Percentiles rank a stretch among this genome's conserved stretches.
Evolutionary conservation across 164 flowering plant genomes (phyloP).

Genomic region (Buxus sempervirens): DNA sequence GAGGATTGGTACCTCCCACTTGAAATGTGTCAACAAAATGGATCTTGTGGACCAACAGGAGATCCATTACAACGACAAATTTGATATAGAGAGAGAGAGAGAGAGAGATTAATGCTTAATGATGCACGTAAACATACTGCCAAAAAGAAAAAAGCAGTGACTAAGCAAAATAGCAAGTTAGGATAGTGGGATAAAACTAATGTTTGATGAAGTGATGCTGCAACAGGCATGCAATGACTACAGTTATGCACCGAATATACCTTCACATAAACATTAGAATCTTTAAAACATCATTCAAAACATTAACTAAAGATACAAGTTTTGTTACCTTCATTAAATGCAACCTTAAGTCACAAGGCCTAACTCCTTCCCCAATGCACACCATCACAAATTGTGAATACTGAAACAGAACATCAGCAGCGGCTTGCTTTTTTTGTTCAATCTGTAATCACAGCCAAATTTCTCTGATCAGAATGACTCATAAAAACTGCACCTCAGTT

Average conservation of each 20-base stretch:
- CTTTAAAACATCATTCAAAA: too few relatives aligned
- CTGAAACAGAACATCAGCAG: constrained; percentile 77
- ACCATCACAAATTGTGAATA: constrained; percentile 86
- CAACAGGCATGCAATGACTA: too few relatives aligned
- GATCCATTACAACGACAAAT: not conserved
- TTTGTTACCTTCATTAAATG: constrained; percentile 98
- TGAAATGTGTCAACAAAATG: not conserved
- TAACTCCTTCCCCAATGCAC: constrained; percentile 75
- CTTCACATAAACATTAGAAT: too few relatives aligned
- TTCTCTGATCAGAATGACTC: not conserved
- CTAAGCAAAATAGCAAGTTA: too few relatives aligned
- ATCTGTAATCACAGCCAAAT: constrained; percentile 31
- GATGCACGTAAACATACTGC: too few relatives aligned
- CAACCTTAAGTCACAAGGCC: constrained; percentile 83
- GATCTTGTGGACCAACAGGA: not conserved
- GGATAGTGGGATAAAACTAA: too few relatives aligned
- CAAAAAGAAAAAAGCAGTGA: too few relatives aligned
- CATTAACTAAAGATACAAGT: too few relatives aligned
- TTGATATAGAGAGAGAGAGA: not conserved
- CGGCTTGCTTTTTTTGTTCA: constrained; percentile 89
- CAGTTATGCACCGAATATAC: too few relatives aligned
- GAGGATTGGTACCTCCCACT: not conserved
- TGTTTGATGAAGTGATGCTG: too few relatives aligned
- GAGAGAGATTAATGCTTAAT: not conserved
- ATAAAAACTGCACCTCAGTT: not conserved